A percentile compares a stretch with the other conserved stretches of the same genome.
These are phyloP conservation scores for Neurospora sp. DNA, from an alignment of 495 filamentous ascomycete species.

Conservation along the genomic window DNA sequence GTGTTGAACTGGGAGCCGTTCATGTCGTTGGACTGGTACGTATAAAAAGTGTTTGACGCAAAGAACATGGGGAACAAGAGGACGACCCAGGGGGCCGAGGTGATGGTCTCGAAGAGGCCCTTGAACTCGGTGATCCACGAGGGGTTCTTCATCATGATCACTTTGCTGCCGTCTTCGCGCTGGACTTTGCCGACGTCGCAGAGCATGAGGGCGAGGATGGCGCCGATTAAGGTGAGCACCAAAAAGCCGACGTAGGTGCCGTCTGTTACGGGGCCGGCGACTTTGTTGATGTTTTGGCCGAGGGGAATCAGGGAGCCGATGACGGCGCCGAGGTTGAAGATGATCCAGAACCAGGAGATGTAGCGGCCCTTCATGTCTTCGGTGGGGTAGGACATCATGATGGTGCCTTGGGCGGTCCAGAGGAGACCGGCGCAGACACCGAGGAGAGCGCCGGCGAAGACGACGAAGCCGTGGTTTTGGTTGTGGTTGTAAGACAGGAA, in stretches of 20 bases:
- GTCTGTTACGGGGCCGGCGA: conserved; percentile 55
- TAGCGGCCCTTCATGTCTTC: conserved; percentile 79
- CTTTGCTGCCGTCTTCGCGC: conserved; percentile 63
- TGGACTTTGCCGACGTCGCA: conserved; percentile 66
- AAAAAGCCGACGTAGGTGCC: conserved; percentile 90
- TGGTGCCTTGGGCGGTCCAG: conserved; percentile 87
- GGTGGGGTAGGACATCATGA: conserved; percentile 90
- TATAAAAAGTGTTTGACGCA: conserved; percentile 73
- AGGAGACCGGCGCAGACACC: conserved; percentile 76
- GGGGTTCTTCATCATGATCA: conserved; percentile 82
- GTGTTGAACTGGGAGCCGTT: conserved; percentile 69
- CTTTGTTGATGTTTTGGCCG: conserved; percentile 63
- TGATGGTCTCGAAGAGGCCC: conserved; percentile 69
- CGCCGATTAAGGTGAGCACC: conserved; percentile 71
- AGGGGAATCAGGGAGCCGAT: conserved; percentile 81
- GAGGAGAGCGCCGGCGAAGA: conserved; percentile 65
- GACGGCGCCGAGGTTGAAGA: conserved; percentile 89
- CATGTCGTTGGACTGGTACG: conserved; percentile 53
- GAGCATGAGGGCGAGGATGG: conserved; percentile 60
- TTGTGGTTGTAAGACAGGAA: conserved; percentile 79
- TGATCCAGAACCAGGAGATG: conserved; percentile 88
- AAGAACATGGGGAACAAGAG: conserved; percentile 84
- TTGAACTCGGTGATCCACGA: conserved; percentile 68
- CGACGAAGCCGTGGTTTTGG: conserved; percentile 62
- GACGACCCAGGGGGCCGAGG: conserved; percentile 65